Evolutionary conservation across 441 rosid genomes (phyloP), one percentile per base, ranked within the genome.

Genomic region (Jatropha podagrica): DNA sequence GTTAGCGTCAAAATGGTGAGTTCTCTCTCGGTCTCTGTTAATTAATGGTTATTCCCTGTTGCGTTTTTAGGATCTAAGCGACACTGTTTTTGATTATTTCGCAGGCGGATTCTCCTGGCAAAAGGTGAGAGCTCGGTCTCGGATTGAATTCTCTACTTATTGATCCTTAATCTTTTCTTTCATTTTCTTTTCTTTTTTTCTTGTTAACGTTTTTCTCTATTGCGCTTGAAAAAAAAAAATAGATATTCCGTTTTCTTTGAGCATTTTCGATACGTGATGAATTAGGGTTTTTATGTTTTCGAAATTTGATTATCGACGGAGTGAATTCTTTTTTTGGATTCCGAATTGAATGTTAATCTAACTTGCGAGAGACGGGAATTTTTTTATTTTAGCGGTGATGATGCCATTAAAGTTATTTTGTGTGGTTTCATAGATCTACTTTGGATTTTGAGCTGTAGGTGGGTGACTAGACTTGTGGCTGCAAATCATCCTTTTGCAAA

Each of bases 81-180:
- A 38, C 32, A 15, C 9, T 12, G 9, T n/a, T 46, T 32, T 23
- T 64, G 58, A 7, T 18, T 40, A 69, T 75, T 60, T 63, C 74
- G 77, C 89, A 91, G 96, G 89, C 83, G 72, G 94, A 88, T 85
- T 88, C 92, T 81, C 96, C 95, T 68, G 79, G 69, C 42, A 83
- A 60, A 86, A 91, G 90, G 97, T 91, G 80, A 79, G 77, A 74
- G 55, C 78, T 76, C 2, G 54, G 56, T 20, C 51, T 46, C 17
- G 13, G 38, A 59, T 26, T 59, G 3, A 32, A 59, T 59, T 59
- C 23, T 61, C 48, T 32, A 2, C 2, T 46, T 72, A 27, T 26
- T 32, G 13, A 17, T 20, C 3, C 8, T 17, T 17, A 15, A 9
- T 59, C 14, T 32, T 42, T 32, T 32, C 32, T 32, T 32, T 32